Evolutionary conservation across 306 rosid genomes (phyloP).

Genomic region (Pterocarpus santalinus): DNA sequence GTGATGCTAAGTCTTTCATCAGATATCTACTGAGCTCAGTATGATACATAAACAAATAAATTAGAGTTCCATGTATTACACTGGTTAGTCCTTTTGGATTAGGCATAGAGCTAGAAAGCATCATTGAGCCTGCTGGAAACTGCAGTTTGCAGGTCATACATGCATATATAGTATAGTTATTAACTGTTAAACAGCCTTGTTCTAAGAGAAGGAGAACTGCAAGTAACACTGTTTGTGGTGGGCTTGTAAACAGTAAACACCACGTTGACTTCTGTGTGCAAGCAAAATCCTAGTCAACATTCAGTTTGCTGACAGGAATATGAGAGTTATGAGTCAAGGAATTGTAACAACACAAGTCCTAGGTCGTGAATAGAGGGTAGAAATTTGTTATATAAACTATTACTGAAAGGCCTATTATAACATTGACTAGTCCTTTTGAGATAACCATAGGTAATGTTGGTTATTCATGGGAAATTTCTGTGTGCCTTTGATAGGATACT

Average conservation of each 20-base stretch:
- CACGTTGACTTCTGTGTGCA: not conserved
- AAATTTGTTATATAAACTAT: slow-evolving; percentile 17
- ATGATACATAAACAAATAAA: slow-evolving; percentile 17
- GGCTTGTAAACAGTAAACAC: not conserved
- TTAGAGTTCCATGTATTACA: not conserved
- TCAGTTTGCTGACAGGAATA: not conserved
- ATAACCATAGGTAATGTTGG: not conserved
- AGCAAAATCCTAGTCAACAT: not conserved
- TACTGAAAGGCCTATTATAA: not conserved
- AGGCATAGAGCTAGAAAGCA: slow-evolving; percentile 4
- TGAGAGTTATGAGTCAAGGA: slow-evolving; percentile 1
- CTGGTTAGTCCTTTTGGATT: slow-evolving; percentile 17
- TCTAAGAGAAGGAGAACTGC: not conserved
- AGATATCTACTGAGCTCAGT: slow-evolving; percentile 9
- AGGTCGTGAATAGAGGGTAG: not conserved
- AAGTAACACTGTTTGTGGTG: not conserved
- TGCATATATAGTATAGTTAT: not conserved
- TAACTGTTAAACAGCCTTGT: not conserved
- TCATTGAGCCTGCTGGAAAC: slow-evolving; percentile 19
- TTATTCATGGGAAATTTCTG: slow-evolving; percentile 18
- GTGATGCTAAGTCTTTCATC: not conserved
- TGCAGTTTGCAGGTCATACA: not conserved
- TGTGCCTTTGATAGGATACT: not conserved
- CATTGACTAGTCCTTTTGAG: slow-evolving; percentile 8
- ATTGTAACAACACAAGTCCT: slow-evolving; percentile 13